Percentiles rank a stretch among this genome's conserved stretches.
Evolutionary conservation across 257 asterid species (phyloP).

Genomic region (Ajuga chamaepitys): DNA sequence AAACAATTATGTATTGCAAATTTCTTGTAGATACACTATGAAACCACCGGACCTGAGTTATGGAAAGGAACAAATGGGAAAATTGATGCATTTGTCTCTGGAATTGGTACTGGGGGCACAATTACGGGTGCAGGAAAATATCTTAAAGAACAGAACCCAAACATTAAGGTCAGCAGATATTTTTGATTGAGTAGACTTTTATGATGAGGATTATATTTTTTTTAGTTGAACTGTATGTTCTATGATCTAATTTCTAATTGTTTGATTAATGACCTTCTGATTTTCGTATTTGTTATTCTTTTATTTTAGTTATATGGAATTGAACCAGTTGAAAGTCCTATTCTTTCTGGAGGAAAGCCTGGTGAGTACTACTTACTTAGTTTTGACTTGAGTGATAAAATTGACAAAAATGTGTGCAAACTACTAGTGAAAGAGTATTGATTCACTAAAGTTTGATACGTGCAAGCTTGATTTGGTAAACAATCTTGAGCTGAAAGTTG

Average conservation of each 20-base stretch:
- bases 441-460: not conserved
- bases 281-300: not conserved
- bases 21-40: constrained; percentile 53
- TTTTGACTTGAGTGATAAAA: not conserved
- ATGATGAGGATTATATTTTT: not conserved
- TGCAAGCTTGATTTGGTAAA: not conserved
- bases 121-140: constrained; percentile 50
- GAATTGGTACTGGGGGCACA: constrained; percentile 62
- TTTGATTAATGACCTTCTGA: constrained; percentile 9
- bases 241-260: not conserved
- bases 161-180: constrained; percentile 34
- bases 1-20: not conserved
- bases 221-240: not conserved
- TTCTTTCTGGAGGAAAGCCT: constrained; percentile 89
- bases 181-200: not conserved
- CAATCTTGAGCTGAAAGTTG: not conserved
- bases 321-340: constrained; percentile 78
- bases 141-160: constrained; percentile 50
- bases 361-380: constrained; percentile 39
- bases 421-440: not conserved
- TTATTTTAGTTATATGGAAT: constrained; percentile 50
- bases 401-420: not conserved
- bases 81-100: constrained; percentile 52
- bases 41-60: constrained; percentile 74
- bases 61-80: constrained; percentile 73